Evolutionary conservation across 2,329 filamentous ascomycete genomes (phyloP).

Genomic region (Coleophoma crateriformis): DNA sequence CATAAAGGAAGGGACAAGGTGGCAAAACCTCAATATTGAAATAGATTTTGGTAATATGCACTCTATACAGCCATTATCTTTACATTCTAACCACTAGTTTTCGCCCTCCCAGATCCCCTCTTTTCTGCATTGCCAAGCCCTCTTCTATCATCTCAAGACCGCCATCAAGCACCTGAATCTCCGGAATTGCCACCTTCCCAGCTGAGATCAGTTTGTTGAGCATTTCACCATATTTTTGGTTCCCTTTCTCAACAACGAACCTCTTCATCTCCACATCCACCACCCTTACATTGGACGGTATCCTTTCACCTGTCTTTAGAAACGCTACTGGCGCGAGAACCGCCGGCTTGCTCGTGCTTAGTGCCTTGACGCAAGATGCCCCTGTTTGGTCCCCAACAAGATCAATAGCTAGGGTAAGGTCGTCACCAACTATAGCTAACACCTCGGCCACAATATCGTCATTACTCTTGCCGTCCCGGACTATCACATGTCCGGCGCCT

Average conservation of each 20-base stretch:
- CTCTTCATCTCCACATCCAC: not conserved
- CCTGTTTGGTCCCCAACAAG: not conserved
- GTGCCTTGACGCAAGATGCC: not conserved
- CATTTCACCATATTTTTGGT: not conserved
- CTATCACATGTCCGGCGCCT: not conserved
- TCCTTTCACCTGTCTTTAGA: not conserved
- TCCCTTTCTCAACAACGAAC: not conserved
- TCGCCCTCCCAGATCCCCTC: constrained; percentile 24
- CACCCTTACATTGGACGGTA: not conserved
- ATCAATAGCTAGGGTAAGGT: not conserved
- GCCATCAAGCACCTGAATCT: not conserved
- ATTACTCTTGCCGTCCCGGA: not conserved
- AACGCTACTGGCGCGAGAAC: not conserved
- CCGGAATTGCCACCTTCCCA: not conserved
- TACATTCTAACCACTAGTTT: constrained; percentile 24
- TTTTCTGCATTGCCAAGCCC: constrained; percentile 25
- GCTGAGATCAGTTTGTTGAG: not conserved
- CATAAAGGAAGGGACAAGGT: too few species aligned
- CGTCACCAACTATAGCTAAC: not conserved
- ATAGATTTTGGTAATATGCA: too few species aligned
- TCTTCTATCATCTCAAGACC: constrained; percentile 20
- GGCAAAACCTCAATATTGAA: too few species aligned
- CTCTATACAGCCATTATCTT: not conserved
- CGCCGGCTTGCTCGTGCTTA: not conserved
- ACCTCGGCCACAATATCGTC: not conserved